Conservation (phyloP, 805 yeast genomes). For the Grigorovia transvaalensis region DNA sequence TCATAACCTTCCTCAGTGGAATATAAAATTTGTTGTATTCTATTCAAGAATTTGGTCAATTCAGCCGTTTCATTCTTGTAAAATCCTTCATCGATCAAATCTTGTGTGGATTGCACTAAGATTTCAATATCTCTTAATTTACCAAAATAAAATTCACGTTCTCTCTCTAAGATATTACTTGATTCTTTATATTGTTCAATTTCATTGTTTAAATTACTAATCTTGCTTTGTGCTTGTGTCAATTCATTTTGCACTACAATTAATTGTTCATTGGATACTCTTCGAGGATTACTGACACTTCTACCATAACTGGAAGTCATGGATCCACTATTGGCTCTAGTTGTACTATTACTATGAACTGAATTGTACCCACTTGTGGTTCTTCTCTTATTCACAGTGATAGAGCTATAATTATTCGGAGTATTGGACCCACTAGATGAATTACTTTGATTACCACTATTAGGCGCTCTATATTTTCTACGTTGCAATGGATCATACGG, state of each 20-base stretch:
- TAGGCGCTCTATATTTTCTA: conserved; percentile 32
- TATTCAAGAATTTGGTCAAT: conserved; percentile 37
- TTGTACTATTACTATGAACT: neutral
- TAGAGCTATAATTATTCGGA: neutral
- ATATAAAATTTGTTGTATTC: conserved; percentile 68
- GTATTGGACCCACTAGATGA: conserved; percentile 2
- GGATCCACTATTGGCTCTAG: conserved; percentile 18
- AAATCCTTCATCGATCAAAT: conserved; percentile 37
- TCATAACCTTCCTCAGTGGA: conserved; percentile 80
- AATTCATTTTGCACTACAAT: conserved; percentile 36
- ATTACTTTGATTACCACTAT: conserved; percentile 3
- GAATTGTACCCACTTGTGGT: conserved; percentile 6
- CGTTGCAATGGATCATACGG: conserved; percentile 61
- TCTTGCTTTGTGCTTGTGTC: conserved; percentile 33
- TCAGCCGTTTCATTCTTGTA: conserved; percentile 26
- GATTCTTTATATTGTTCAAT: conserved; percentile 46
- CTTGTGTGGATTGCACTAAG: conserved; percentile 53
- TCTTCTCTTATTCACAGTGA: conserved; percentile 18
- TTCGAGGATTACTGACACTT: conserved; percentile 8
- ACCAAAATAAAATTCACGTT: conserved; percentile 82
- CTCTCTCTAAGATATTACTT: conserved; percentile 61
- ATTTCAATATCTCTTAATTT: conserved; percentile 85
- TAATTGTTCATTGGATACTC: conserved; percentile 21
- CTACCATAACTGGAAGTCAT: conserved; percentile 18
- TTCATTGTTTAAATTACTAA: conserved; percentile 34